Conservation (phyloP, 2,329 filamentous ascomycete species). For the Fusarium humuli region DNA sequence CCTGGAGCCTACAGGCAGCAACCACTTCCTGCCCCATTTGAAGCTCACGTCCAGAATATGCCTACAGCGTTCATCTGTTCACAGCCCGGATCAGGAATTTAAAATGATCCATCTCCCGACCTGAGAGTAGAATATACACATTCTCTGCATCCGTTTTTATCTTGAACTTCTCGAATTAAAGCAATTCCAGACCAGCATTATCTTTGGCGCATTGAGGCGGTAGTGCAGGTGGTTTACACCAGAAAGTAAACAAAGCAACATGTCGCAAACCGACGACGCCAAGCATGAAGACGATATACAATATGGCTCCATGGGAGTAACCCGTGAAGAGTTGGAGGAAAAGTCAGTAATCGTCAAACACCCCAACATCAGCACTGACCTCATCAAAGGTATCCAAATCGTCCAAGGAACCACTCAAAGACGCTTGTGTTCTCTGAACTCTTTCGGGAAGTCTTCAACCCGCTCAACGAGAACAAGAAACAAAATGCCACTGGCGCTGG, state of each 20-base stretch:
- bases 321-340: slow-evolving; percentile 58
- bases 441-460: slow-evolving; percentile 83
- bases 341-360: slow-evolving; percentile 50
- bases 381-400: slow-evolving; percentile 79
- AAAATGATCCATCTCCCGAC: neutral
- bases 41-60: slow-evolving; percentile 10
- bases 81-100: neutral
- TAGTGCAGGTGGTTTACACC: slow-evolving; percentile 14
- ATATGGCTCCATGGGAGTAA: slow-evolving; percentile 57
- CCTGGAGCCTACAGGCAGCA: slow-evolving; percentile 35
- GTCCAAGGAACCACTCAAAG: slow-evolving; percentile 81
- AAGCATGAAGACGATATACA: slow-evolving; percentile 64
- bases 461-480: slow-evolving; percentile 81
- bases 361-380: slow-evolving; percentile 31
- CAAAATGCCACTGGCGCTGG: slow-evolving; percentile 70
- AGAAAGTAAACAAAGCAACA: slow-evolving; percentile 13
- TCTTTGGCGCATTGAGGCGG: neutral
- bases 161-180: neutral
- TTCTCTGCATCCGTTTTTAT: neutral
- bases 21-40: slow-evolving; percentile 16
- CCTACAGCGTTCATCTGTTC: slow-evolving; percentile 13
- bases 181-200: neutral
- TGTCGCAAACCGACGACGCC: slow-evolving; percentile 52
- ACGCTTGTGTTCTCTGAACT: slow-evolving; percentile 87
- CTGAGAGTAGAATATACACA: neutral